Percentiles rank a stretch among this genome's conserved stretches.
phyloP scores from a whole-genome alignment of 2,329 filamentous ascomycete genomes.

The Trematosphaeria pertusa region DNA sequence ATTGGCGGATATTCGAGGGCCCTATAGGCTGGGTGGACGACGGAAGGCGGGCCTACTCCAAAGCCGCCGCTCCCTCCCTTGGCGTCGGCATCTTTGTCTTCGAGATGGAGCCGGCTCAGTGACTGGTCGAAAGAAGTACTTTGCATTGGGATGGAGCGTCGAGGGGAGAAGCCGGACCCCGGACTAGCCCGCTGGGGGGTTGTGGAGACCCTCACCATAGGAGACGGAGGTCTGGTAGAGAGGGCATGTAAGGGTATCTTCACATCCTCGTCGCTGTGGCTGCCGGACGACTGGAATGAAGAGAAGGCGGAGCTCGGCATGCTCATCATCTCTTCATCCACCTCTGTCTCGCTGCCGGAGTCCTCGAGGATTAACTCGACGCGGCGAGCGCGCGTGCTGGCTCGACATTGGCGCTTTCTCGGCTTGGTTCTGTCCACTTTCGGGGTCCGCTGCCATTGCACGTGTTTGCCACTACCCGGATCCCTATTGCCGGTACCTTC shows the following conservation, averaged over 20 bases:
- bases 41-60: too few species aligned
- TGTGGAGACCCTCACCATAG: too few species aligned
- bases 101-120: slow-evolving; percentile 9
- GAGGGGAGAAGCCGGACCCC: too few species aligned
- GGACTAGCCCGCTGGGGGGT: too few species aligned
- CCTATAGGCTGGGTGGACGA: too few species aligned
- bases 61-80: slow-evolving; percentile 4
- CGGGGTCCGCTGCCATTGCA: slow-evolving; percentile 31
- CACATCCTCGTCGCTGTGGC: slow-evolving; percentile 4
- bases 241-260: not conserved
- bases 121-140: slow-evolving; percentile 17
- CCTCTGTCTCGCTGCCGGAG: slow-evolving; percentile 30
- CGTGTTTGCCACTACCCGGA: slow-evolving; percentile 25
- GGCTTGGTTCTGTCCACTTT: slow-evolving; percentile 12
- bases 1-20: too few species aligned
- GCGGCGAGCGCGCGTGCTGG: not conserved
- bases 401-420: not conserved
- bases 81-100: slow-evolving; percentile 11
- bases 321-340: slow-evolving; percentile 19
- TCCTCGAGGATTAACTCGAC: slow-evolving; percentile 4
- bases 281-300: slow-evolving; percentile 1
- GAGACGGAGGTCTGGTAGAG: not conserved
- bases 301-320: slow-evolving; percentile 1
- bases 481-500: slow-evolving; percentile 29
- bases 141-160: not conserved